A percentile compares a stretch with the other conserved stretches of the same genome.
phyloP scores from a whole-genome alignment of 495 filamentous ascomycete genomes.

The Trichocladium uniseriatum region DNA sequence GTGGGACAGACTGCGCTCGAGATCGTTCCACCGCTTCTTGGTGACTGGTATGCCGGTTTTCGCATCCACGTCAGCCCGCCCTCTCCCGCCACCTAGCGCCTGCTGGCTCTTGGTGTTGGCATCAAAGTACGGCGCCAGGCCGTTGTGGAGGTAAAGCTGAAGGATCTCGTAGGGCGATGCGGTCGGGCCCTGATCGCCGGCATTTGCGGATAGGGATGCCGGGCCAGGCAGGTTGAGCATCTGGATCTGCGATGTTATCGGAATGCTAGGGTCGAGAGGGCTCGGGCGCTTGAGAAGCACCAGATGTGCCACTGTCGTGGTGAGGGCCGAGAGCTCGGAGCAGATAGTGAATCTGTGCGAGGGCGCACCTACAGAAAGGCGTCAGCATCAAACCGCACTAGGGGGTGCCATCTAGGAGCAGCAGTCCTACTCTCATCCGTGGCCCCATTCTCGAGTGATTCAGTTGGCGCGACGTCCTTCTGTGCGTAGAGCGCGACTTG shows the following conservation, averaged over 20 bases:
- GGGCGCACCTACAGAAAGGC: conserved; percentile 20
- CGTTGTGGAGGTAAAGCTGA: conserved; percentile 78
- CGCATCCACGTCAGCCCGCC: conserved; percentile 69
- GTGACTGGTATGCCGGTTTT: conserved; percentile 94
- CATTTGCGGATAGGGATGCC: conserved; percentile 51
- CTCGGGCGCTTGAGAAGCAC: conserved; percentile 82
- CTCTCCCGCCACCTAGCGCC: conserved; percentile 50
- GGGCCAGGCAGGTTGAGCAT: conserved; percentile 83
- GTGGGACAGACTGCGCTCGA: conserved; percentile 81
- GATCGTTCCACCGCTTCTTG: conserved; percentile 88
- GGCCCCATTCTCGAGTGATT: conserved; percentile 27
- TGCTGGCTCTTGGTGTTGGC: conserved; percentile 82
- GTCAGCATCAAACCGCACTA: conserved; percentile 1
- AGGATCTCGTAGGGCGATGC: conserved; percentile 84
- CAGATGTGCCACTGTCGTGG: conserved; percentile 72
- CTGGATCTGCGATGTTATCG: conserved; percentile 77
- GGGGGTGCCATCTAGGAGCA: background rate
- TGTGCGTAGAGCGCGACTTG: conserved; percentile 84
- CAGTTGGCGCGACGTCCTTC: conserved; percentile 57
- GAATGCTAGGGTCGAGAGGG: conserved; percentile 69
- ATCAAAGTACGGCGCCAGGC: conserved; percentile 90
- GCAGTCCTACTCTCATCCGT: conserved; percentile 19
- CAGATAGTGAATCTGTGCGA: conserved; percentile 68
- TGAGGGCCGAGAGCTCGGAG: conserved; percentile 67
- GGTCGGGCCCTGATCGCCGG: conserved; percentile 56